Percentiles rank a stretch among this genome's conserved stretches.
phyloP scores from a whole-genome alignment of 2,329 filamentous ascomycete genomes.

The Bimuria novae-zelandiae region DNA sequence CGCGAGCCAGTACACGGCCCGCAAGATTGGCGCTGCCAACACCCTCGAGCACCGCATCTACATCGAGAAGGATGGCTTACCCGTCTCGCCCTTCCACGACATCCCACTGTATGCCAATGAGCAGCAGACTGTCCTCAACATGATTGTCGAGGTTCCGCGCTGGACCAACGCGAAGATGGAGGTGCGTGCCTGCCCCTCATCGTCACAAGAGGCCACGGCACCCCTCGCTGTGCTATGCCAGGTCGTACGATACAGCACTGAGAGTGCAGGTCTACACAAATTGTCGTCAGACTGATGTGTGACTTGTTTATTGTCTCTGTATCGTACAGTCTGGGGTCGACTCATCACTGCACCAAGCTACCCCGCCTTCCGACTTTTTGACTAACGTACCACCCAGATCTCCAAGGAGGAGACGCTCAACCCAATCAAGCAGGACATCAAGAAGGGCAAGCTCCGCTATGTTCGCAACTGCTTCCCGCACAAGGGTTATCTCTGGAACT shows the following conservation, averaged over 20 bases:
- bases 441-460: slow-evolving; percentile 99
- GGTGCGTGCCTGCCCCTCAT: slow-evolving; percentile 62
- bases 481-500: slow-evolving; percentile 99
- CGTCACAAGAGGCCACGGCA: neutral
- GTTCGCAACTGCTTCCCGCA: slow-evolving; percentile 99
- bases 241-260: no score
- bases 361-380: slow-evolving; percentile 15
- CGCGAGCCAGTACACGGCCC: slow-evolving; percentile 71
- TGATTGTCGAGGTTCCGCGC: slow-evolving; percentile 98
- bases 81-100: slow-evolving; percentile 96
- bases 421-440: slow-evolving; percentile 98
- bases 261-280: no score
- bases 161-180: slow-evolving; percentile 99
- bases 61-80: slow-evolving; percentile 95
- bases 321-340: no score
- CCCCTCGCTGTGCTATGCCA: no score
- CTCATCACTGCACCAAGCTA: slow-evolving; percentile 6
- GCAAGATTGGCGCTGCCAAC: slow-evolving; percentile 88
- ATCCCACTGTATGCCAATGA: slow-evolving; percentile 97
- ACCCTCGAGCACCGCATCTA: slow-evolving; percentile 97
- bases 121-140: slow-evolving; percentile 96
- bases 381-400: slow-evolving; percentile 65
- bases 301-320: neutral
- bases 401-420: slow-evolving; percentile 98
- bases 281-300: neutral